phyloP scores from a whole-genome alignment of 108 stramenopile genomes.

The Cylindrotheca fusiformis region DNA sequence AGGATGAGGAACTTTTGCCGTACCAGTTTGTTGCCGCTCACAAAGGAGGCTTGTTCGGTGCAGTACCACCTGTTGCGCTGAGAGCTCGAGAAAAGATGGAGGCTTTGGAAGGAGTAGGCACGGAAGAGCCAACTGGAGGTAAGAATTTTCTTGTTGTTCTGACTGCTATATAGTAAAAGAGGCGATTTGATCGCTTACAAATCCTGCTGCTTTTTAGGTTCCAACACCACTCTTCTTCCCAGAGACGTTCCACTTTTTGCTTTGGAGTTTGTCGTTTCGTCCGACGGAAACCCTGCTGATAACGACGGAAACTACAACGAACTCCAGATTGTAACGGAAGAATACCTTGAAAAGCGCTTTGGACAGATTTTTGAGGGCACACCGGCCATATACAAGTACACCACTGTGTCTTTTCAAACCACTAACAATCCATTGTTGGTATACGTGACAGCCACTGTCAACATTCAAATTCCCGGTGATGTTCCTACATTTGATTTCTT shows the following conservation, averaged over 20 bases:
- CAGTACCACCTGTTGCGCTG: background rate
- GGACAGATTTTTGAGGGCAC: slow-evolving; percentile 8
- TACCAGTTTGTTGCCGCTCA: background rate
- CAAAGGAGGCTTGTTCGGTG: background rate
- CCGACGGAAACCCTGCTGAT: background rate
- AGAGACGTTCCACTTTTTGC: slow-evolving; percentile 16
- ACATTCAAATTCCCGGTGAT: slow-evolving; percentile 19
- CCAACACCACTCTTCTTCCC: slow-evolving; percentile 1
- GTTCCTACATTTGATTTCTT: slow-evolving; percentile 26
- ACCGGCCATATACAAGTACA: slow-evolving; percentile 5
- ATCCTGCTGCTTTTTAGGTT: background rate
- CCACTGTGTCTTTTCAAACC: slow-evolving; percentile 8
- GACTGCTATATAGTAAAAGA: background rate
- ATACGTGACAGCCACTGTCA: slow-evolving; percentile 1
- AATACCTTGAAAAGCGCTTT: slow-evolving; percentile 15
- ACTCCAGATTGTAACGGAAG: slow-evolving; percentile 11
- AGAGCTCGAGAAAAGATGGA: background rate
- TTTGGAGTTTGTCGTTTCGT: slow-evolving; percentile 6
- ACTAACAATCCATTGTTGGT: slow-evolving; percentile 17
- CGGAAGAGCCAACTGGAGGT: background rate
- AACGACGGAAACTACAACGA: slow-evolving; percentile 23
- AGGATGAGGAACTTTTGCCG: too few relatives aligned
- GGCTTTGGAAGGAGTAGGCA: background rate
- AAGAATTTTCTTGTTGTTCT: background rate
- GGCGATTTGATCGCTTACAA: background rate